Conservation (phyloP, 495 filamentous ascomycete genomes). For the Rhizodiscina lignyota region DNA sequence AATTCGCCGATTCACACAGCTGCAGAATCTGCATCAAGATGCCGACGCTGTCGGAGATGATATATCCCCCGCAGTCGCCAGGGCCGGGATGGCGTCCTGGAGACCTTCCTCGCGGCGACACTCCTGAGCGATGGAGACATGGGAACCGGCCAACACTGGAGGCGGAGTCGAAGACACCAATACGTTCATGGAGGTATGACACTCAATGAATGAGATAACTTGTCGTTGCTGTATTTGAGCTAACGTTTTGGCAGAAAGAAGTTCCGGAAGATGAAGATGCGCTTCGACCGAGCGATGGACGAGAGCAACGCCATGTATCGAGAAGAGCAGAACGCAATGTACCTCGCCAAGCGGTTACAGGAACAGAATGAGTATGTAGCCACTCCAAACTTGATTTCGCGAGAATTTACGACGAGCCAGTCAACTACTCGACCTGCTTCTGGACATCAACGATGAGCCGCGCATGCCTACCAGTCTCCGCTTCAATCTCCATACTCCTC, state of each 20-base stretch:
- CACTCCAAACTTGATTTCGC: background rate
- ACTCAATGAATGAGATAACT: background rate
- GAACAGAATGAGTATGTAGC: slow-evolving; percentile 68
- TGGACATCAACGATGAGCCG: slow-evolving; percentile 68
- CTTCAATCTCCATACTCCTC: slow-evolving; percentile 33
- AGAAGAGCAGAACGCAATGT: slow-evolving; percentile 59
- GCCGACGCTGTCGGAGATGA: no score
- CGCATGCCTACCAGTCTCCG: slow-evolving; percentile 60
- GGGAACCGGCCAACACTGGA: no score
- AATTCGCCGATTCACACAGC: no score
- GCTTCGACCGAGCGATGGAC: slow-evolving; percentile 69
- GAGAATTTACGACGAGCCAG: slow-evolving; percentile 20
- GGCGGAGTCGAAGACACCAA: background rate
- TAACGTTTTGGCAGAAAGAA: slow-evolving; percentile 46
- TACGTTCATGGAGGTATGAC: background rate
- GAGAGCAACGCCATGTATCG: slow-evolving; percentile 62
- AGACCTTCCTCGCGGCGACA: no score
- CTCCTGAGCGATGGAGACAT: no score
- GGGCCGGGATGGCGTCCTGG: no score
- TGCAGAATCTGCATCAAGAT: no score
- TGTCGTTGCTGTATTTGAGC: background rate
- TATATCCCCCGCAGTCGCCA: no score
- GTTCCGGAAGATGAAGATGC: slow-evolving; percentile 78
- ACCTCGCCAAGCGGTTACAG: slow-evolving; percentile 59
- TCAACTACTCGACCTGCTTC: slow-evolving; percentile 64